Base-by-base conservation (phyloP, 1,284 basidiomycete species). In the Apiotrichum brassicae region DNA sequence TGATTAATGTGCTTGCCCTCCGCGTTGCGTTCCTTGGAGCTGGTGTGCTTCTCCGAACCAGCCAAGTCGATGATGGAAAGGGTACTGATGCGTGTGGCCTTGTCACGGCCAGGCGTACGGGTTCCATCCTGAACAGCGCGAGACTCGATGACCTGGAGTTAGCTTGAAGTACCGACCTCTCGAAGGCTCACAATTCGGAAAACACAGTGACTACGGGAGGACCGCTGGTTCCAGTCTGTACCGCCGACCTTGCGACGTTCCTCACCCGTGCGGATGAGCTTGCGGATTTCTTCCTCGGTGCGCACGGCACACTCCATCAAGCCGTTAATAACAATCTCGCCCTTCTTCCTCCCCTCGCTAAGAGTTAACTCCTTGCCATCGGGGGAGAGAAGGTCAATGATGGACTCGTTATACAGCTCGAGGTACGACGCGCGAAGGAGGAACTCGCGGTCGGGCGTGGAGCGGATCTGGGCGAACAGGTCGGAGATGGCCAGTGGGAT, bases 171-270 rank as follows among this genome's bases (percentile, higher is more conserved):
- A 34, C 12, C 33, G 7, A 16, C 33, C 33, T 16, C 12, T 16
- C 8, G 9, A 16, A 14, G 22, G 22, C 38, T n/a, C 41, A 93
- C 89, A 32, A 94, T 80, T 37, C 91, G 78, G 73, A 97, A 94
- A 0, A 97, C 86, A 54, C 87, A 90, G 71, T 97, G 94, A 73
- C 85, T 89, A 20, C 94, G 79, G 61, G 87, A 91, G 73, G 87
- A 91, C 37, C 92, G 76, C 63, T 92, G 88, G 68, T 98, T 98
- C 90, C 92, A 98, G 69, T 98, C 94, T 14, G 94, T 98, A 58
- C 84, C 87, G 0, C 92, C 93, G 4, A 92, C 93, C 58, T 92
- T 80, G 35, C 94, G 76, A 63, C 92, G 87, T 1, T 84, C 83
- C 66, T 93, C 89, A 8, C 94, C 94, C 22, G 89, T 77, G 56